phyloP scores from a whole-genome alignment of 2,329 filamentous ascomycete species.

The Stagonosporopsis tanaceti region DNA sequence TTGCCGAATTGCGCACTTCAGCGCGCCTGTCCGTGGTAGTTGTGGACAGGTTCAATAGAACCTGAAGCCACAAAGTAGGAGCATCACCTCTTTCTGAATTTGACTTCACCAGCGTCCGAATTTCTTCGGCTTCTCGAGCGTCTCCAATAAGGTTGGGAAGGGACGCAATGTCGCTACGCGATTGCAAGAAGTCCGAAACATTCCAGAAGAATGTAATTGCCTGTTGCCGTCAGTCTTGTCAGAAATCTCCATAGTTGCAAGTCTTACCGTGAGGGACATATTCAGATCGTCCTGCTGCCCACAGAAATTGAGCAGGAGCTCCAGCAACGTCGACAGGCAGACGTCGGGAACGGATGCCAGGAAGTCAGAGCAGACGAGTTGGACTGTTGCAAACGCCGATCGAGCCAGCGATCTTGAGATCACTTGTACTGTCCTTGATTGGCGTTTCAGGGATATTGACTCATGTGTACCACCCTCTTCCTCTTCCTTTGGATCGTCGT shows the following conservation, averaged over 20 bases:
- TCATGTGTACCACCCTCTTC: background rate
- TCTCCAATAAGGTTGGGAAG: conserved; percentile 38
- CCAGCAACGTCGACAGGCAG: conserved; percentile 80
- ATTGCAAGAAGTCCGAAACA: conserved; percentile 82
- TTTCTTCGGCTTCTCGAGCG: conserved; percentile 55
- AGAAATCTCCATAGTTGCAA: background rate
- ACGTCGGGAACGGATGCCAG: conserved; percentile 73
- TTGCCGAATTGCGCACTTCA: conserved; percentile 84
- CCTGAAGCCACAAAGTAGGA: conserved; percentile 79
- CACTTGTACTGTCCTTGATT: conserved; percentile 35
- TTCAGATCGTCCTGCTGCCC: conserved; percentile 92
- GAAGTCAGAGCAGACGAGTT: conserved; percentile 96
- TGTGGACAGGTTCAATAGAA: conserved; percentile 74
- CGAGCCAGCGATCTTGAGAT: conserved; percentile 78
- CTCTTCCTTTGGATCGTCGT: background rate
- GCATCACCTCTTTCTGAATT: conserved; percentile 68
- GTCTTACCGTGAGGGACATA: conserved; percentile 82
- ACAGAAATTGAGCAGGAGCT: conserved; percentile 88
- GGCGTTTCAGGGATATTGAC: background rate
- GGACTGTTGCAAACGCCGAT: conserved; percentile 85
- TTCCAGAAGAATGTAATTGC: conserved; percentile 97
- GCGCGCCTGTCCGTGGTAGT: conserved; percentile 75
- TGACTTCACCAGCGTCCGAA: conserved; percentile 67
- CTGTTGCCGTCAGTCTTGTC: conserved; percentile 50
- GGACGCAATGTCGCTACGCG: conserved; percentile 53